phyloP scores from a whole-genome alignment of 164 flowering plant genomes.

The Vitis labrusca region DNA sequence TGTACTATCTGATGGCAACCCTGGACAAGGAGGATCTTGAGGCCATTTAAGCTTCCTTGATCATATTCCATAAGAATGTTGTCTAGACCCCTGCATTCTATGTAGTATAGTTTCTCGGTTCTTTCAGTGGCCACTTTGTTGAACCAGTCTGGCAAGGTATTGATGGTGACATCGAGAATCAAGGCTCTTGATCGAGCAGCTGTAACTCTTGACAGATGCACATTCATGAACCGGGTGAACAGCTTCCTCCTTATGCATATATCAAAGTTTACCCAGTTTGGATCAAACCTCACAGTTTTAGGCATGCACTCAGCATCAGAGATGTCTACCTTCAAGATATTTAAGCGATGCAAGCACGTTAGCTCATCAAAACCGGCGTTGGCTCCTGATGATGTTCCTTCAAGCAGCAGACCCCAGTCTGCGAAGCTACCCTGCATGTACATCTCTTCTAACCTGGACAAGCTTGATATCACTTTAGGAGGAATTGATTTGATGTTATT shows the following conservation, averaged over 20 bases:
- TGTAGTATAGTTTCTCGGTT: background rate
- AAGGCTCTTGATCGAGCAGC: too few species aligned
- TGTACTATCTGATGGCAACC: background rate
- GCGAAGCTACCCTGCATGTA: background rate
- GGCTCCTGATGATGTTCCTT: background rate
- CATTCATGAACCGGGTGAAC: background rate
- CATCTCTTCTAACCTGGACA: constrained; percentile 6
- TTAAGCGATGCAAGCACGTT: background rate
- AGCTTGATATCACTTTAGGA: background rate
- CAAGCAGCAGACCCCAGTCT: background rate
- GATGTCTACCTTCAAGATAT: background rate
- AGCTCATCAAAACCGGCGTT: constrained; percentile 4
- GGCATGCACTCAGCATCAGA: background rate
- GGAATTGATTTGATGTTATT: background rate
- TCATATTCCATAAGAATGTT: background rate
- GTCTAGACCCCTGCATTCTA: background rate
- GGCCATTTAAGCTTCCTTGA: background rate
- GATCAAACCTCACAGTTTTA: background rate
- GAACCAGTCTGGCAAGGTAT: background rate
- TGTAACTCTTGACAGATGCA: background rate
- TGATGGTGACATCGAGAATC: too few species aligned
- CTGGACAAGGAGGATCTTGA: background rate
- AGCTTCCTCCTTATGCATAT: background rate
- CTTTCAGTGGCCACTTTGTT: background rate
- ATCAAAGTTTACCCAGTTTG: background rate